A percentile compares a stretch with the other conserved stretches of the same genome.
Conservation (phyloP, 768 basidiomycete genomes). For the Hygrocybe punicea region DNA sequence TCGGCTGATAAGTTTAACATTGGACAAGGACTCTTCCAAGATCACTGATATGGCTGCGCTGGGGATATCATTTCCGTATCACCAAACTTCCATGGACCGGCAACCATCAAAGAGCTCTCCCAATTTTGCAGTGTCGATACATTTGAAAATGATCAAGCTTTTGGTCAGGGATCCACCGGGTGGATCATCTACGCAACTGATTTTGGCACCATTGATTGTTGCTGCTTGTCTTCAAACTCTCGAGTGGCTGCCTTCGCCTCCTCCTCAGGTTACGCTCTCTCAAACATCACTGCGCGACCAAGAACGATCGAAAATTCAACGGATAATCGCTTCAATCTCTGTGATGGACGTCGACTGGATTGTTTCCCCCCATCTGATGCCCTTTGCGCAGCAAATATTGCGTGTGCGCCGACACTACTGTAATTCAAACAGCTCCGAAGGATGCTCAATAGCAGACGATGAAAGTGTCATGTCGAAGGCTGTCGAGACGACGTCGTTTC, state of each 20-base stretch:
- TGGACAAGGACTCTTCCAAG: slow-evolving; percentile 45
- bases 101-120: too few relatives aligned
- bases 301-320: slow-evolving; percentile 28
- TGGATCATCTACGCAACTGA: slow-evolving; percentile 14
- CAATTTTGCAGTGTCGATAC: background rate
- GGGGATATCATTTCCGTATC: slow-evolving; percentile 27
- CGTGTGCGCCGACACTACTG: slow-evolving; percentile 43
- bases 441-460: background rate
- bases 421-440: slow-evolving; percentile 1
- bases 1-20: slow-evolving; percentile 29
- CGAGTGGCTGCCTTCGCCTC: slow-evolving; percentile 23
- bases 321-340: slow-evolving; percentile 35
- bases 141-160: too few relatives aligned
- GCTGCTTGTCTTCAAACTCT: slow-evolving; percentile 19
- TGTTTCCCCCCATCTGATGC: slow-evolving; percentile 57
- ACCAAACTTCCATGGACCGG: background rate
- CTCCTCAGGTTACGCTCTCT: slow-evolving; percentile 33
- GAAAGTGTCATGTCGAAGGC: slow-evolving; percentile 9
- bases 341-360: slow-evolving; percentile 41
- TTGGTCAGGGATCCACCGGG: background rate
- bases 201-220: slow-evolving; percentile 30
- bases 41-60: slow-evolving; percentile 30
- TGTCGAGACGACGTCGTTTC: slow-evolving; percentile 17
- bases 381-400: slow-evolving; percentile 54
- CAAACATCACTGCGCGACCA: slow-evolving; percentile 45